Conservation (phyloP, 768 basidiomycete species). For the Chlorophyllum brunneum region DNA sequence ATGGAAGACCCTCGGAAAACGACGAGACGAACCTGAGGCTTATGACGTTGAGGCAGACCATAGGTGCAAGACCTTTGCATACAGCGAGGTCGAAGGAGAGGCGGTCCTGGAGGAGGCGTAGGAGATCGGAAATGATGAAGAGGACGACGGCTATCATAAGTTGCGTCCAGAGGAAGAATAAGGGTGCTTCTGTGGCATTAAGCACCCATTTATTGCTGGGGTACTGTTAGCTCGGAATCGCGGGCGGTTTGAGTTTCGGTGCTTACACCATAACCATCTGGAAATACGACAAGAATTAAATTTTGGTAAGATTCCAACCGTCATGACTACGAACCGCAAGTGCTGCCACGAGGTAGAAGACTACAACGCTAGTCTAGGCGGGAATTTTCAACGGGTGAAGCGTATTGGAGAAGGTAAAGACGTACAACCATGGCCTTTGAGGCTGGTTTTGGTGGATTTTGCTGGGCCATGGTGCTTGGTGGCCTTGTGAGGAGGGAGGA, state of each 20-base stretch:
- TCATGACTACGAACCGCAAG: slow-evolving; percentile 60
- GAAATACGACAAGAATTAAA: not conserved
- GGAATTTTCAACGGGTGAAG: not conserved
- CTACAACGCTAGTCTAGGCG: slow-evolving; percentile 63
- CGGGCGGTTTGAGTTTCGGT: not conserved
- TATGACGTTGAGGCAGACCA: slow-evolving; percentile 74
- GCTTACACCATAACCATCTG: slow-evolving; percentile 90
- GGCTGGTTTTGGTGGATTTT: slow-evolving; percentile 22
- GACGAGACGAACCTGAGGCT: slow-evolving; percentile 62
- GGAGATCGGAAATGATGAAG: slow-evolving; percentile 58
- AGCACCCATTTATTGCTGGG: slow-evolving; percentile 90
- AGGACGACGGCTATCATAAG: slow-evolving; percentile 76
- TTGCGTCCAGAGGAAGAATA: slow-evolving; percentile 86
- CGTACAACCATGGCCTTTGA: slow-evolving; percentile 46
- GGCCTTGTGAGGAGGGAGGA: not conserved
- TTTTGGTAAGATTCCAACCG: not conserved
- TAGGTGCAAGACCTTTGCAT: slow-evolving; percentile 70
- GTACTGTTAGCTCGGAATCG: slow-evolving; percentile 12
- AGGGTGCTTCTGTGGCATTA: slow-evolving; percentile 64
- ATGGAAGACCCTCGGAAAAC: not conserved
- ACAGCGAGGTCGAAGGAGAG: slow-evolving; percentile 60
- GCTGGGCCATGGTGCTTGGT: not conserved
- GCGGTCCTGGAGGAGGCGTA: slow-evolving; percentile 65
- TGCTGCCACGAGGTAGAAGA: slow-evolving; percentile 88
- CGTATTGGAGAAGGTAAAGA: slow-evolving; percentile 2